phyloP scores from a whole-genome alignment of 805 yeast genomes.

The Barnettozyma salicaria region DNA sequence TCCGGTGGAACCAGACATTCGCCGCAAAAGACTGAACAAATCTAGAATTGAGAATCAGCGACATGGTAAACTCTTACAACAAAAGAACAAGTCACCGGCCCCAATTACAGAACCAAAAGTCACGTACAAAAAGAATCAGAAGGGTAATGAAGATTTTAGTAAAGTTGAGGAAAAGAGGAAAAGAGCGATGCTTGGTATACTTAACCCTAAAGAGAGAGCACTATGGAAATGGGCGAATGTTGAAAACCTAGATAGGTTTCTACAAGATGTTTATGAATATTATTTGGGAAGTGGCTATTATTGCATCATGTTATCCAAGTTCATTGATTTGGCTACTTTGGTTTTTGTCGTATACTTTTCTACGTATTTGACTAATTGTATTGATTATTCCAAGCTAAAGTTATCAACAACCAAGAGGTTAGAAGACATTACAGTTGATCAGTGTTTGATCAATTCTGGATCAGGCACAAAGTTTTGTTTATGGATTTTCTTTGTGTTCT shows the following conservation, averaged over 20 bases:
- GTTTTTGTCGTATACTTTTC: slow-evolving; percentile 76
- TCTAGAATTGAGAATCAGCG: background rate
- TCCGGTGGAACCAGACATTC: slow-evolving; percentile 1
- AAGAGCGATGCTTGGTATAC: slow-evolving; percentile 32
- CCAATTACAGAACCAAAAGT: background rate
- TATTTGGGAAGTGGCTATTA: slow-evolving; percentile 80
- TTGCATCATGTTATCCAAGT: slow-evolving; percentile 64
- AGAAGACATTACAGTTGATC: slow-evolving; percentile 30
- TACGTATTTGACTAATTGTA: slow-evolving; percentile 74
- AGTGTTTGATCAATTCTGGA: slow-evolving; percentile 41
- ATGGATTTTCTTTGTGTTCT: slow-evolving; percentile 53
- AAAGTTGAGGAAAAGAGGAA: slow-evolving; percentile 22
- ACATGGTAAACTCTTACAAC: background rate
- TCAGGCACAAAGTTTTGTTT: slow-evolving; percentile 51
- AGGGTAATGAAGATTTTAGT: background rate
- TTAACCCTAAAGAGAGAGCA: slow-evolving; percentile 69
- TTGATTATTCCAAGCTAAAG: slow-evolving; percentile 52
- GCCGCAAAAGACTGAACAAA: background rate
- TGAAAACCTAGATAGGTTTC: slow-evolving; percentile 80
- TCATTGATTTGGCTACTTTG: slow-evolving; percentile 65
- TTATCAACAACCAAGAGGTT: slow-evolving; percentile 24
- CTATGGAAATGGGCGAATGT: slow-evolving; percentile 96
- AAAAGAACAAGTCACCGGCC: background rate
- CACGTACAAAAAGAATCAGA: slow-evolving; percentile 1
- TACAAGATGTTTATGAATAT: slow-evolving; percentile 77